Conservation (phyloP, 345 rosid genomes). For the Citrus cavaleriei region DNA sequence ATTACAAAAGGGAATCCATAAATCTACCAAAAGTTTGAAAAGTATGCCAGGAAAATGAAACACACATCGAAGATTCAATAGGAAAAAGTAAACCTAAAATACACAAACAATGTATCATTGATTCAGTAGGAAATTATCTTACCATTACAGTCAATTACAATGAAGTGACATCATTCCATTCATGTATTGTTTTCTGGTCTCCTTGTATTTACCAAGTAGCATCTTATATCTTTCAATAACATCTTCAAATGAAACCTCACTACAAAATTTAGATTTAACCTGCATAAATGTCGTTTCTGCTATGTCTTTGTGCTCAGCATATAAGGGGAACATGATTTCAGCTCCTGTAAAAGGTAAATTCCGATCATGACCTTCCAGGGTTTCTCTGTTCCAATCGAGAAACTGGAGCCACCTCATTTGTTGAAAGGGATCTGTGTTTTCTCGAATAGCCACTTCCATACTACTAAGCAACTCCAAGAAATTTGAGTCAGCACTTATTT, state of each 20-base stretch:
- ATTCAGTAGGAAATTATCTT: neutral
- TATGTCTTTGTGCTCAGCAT: conserved; percentile 20
- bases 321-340: conserved; percentile 16
- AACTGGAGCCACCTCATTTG: conserved; percentile 42
- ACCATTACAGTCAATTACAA: conserved; percentile 5
- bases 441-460: conserved; percentile 25
- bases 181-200: conserved; percentile 44
- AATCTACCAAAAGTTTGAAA: neutral
- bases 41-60: neutral
- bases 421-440: conserved; percentile 32
- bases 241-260: conserved; percentile 34
- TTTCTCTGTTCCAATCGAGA: conserved; percentile 24
- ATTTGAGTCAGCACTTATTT: conserved; percentile 22
- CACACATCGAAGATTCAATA: neutral
- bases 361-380: conserved; percentile 10
- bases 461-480: conserved; percentile 30
- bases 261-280: conserved; percentile 41
- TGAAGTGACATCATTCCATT: conserved; percentile 59
- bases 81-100: neutral
- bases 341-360: conserved; percentile 10
- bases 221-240: conserved; percentile 25
- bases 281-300: conserved; percentile 30
- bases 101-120: neutral
- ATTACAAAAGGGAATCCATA: neutral
- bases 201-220: conserved; percentile 43